Base-by-base conservation (phyloP, 768 basidiomycete genomes). In the Leccinum pellstonianum region DNA sequence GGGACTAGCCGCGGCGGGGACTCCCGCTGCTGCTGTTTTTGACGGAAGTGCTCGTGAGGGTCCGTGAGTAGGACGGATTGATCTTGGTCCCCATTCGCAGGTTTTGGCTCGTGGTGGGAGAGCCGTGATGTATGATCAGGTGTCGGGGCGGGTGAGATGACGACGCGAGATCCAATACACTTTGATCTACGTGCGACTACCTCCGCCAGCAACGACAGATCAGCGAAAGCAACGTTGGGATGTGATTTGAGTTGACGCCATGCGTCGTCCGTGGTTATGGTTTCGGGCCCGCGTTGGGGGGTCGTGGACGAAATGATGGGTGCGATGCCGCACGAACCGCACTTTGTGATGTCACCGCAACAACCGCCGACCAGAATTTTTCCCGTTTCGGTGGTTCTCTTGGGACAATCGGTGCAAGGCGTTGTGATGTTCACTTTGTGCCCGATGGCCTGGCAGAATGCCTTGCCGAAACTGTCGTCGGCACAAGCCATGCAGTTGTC, bases 231-330 rank as follows among this genome's bases (percentile, higher is more conserved):
- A 55, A 91, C 87, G 65, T 93, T 95, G 2, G 94, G 94, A 73
- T 96, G 94, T 11, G 86, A 84, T 75, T 94, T 93, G 62, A 95
- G 79, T 64, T 86, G 86, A 29, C 83, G 83, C 90, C 93, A 95
- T 8, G 92, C 92, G 57, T 87, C 85, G 68, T 87, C 88, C 57
- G 90, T 91, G 19, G 91, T 83, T 37, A 94, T 88, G 7, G 82
- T 86, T 56, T 87, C 84, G 23, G 73, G 57, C 43, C 66, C 55
- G 35, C 66, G 64, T 38, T 58, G 53, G 6, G 56, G 46, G 12
- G 61, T 60, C n/a, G 67, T 64, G 55, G 72, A 65, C 27, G 70
- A 62, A 35, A 65, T 66, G 27, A 66, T 64, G 29, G 73, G 72
- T 25, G 73, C 73, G 27, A 74, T 74, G 12, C 73, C 73, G 54